A percentile compares a stretch with the other conserved stretches of the same genome.
Conservation (phyloP, 768 basidiomycete genomes). For the Kwoniella sp. region DNA sequence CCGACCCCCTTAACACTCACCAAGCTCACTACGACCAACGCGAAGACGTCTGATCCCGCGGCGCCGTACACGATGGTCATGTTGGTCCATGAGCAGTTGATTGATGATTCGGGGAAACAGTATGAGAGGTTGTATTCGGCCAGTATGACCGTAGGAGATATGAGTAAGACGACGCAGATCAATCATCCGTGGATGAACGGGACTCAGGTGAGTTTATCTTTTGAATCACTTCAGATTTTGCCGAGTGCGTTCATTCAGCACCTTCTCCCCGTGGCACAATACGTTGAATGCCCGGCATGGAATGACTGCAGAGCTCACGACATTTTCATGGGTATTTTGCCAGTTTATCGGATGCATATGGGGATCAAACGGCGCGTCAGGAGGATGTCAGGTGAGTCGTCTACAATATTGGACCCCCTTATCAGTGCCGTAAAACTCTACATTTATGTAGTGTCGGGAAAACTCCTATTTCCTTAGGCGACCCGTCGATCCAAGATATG, state of each 20-base stretch:
- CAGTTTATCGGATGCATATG: constrained; percentile 48
- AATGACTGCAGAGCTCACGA: background rate
- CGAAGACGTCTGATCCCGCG: constrained; percentile 24
- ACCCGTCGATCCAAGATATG: constrained; percentile 7
- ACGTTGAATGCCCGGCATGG: too few relatives aligned
- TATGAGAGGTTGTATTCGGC: constrained; percentile 37
- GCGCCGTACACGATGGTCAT: constrained; percentile 46
- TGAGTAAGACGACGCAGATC: constrained; percentile 21
- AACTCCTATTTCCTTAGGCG: background rate
- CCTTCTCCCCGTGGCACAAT: background rate
- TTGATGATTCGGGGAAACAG: constrained; percentile 27
- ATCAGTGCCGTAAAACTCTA: background rate
- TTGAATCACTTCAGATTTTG: background rate
- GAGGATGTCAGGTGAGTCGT: constrained; percentile 43
- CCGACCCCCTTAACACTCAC: constrained; percentile 34
- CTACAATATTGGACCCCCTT: background rate
- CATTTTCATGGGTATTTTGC: background rate
- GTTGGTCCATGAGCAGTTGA: constrained; percentile 39
- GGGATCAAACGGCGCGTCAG: constrained; percentile 33
- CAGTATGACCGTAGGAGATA: constrained; percentile 35
- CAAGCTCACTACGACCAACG: constrained; percentile 27
- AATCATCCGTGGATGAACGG: constrained; percentile 37
- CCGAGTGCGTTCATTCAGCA: too few relatives aligned
- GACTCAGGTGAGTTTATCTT: constrained; percentile 20
- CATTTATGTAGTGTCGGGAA: background rate